These are phyloP conservation scores for Amoebophrya sp. DNA, from an alignment of 169 alveolate genomes.

Conservation along the genomic window DNA sequence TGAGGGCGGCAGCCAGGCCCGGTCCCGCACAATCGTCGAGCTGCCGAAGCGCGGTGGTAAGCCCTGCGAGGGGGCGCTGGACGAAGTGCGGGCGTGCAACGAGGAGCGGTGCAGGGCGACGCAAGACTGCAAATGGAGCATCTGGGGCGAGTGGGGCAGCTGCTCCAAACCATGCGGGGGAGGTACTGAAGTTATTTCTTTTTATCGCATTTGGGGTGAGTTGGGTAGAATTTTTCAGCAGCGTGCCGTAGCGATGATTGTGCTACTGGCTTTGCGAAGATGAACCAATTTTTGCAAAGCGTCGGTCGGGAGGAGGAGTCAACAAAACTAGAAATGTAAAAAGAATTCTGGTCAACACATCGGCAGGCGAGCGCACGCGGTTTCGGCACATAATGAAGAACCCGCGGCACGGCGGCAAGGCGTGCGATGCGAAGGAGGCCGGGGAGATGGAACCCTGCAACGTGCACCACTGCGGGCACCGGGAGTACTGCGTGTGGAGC, in stretches of 20 bases:
- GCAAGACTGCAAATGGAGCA: neutral
- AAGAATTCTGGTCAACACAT: no score
- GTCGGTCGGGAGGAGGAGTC: no score
- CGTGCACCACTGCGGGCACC: neutral
- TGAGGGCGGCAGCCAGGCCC: neutral
- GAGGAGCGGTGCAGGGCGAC: neutral
- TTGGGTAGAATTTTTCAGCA: no score
- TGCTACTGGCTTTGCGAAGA: no score
- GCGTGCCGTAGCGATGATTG: no score
- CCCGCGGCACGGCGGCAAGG: neutral
- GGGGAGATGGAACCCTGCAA: neutral
- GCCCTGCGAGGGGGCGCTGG: neutral
- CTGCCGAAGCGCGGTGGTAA: neutral
- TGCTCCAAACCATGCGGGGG: neutral
- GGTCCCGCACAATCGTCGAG: no score
- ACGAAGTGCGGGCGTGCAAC: neutral
- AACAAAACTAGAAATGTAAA: no score
- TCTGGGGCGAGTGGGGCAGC: neutral
- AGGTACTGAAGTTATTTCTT: no score
- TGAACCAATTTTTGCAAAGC: no score
- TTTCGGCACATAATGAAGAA: neutral
- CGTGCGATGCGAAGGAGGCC: neutral
- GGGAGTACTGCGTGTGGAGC: neutral
- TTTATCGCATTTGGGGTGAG: no score
- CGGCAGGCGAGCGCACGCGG: neutral